Evolutionary conservation across 768 basidiomycete genomes (phyloP).

Genomic region (Roridomyces roridus): DNA sequence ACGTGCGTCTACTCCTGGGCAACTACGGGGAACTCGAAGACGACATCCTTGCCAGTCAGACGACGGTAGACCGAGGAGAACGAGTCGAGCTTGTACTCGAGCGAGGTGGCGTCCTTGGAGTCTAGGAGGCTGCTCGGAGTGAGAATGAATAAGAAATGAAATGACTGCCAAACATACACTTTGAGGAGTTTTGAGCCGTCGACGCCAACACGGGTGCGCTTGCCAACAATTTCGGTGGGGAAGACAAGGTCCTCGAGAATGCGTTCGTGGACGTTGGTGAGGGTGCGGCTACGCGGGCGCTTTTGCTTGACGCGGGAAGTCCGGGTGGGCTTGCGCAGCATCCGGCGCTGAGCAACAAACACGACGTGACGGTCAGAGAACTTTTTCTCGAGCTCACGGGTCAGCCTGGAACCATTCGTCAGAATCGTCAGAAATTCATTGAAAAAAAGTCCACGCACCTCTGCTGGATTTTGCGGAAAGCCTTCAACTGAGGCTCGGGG

Average conservation of each 20-base stretch:
- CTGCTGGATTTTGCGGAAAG: conserved; percentile 97
- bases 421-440: too few relatives aligned
- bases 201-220: conserved; percentile 91
- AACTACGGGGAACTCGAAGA: conserved; percentile 88
- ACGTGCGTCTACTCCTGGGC: conserved; percentile 64
- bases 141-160: conserved; percentile 9
- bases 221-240: conserved; percentile 99
- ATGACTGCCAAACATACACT: conserved; percentile 73
- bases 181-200: conserved; percentile 96
- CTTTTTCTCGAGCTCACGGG: conserved; percentile 99
- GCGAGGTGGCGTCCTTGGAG: conserved; percentile 94
- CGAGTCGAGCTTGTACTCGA: conserved; percentile 99
- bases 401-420: conserved; percentile 64
- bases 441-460: conserved; percentile 66
- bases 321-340: conserved; percentile 96
- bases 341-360: conserved; percentile 97
- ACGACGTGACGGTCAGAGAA: conserved; percentile 99
- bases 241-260: conserved; percentile 99
- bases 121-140: conserved; percentile 81
- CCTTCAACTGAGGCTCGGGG: conserved; percentile 96
- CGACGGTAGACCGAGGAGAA: conserved; percentile 97
- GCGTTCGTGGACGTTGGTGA: conserved; percentile 97
- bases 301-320: conserved; percentile 93
- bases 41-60: conserved; percentile 96
- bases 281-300: conserved; percentile 94